Percentiles rank a stretch among this genome's conserved stretches.
phyloP scores from a whole-genome alignment of 768 basidiomycete genomes.

The Rubroboletus pulcherrimus region DNA sequence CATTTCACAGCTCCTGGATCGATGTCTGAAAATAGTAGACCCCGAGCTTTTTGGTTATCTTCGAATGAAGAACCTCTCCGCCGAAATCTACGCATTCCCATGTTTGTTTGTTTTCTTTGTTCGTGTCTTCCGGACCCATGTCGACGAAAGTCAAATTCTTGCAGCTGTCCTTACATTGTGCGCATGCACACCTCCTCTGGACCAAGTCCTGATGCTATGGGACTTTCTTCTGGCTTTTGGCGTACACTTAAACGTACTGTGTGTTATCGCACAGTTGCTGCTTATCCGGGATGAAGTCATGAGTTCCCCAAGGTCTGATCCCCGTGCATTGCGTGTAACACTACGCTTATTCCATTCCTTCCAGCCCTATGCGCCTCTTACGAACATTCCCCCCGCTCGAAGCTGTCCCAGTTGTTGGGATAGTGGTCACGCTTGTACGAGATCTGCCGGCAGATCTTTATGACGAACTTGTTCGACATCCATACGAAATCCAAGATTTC shows the following conservation, averaged over 20 bases:
- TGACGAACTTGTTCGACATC: slow-evolving; percentile 85
- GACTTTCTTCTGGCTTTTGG: slow-evolving; percentile 97
- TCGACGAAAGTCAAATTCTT: background rate
- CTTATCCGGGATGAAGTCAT: slow-evolving; percentile 91
- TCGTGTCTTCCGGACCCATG: background rate
- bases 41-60: slow-evolving; percentile 78
- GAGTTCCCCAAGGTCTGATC: slow-evolving; percentile 71
- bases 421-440: slow-evolving; percentile 90
- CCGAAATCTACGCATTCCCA: slow-evolving; percentile 97
- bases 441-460: slow-evolving; percentile 86
- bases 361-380: slow-evolving; percentile 89
- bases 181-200: slow-evolving; percentile 94
- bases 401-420: slow-evolving; percentile 81
- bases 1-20: slow-evolving; percentile 73
- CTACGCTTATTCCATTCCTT: background rate
- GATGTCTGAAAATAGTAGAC: slow-evolving; percentile 89
- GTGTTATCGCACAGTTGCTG: slow-evolving; percentile 92
- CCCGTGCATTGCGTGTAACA: background rate
- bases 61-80: slow-evolving; percentile 85
- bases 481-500: slow-evolving; percentile 51
- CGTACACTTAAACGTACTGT: slow-evolving; percentile 92
- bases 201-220: slow-evolving; percentile 94
- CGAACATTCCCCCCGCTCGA: slow-evolving; percentile 92
- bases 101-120: slow-evolving; percentile 49
- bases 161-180: slow-evolving; percentile 90